phyloP scores from a whole-genome alignment of 2,329 filamentous ascomycete genomes.

The Apiospora koreana region DNA sequence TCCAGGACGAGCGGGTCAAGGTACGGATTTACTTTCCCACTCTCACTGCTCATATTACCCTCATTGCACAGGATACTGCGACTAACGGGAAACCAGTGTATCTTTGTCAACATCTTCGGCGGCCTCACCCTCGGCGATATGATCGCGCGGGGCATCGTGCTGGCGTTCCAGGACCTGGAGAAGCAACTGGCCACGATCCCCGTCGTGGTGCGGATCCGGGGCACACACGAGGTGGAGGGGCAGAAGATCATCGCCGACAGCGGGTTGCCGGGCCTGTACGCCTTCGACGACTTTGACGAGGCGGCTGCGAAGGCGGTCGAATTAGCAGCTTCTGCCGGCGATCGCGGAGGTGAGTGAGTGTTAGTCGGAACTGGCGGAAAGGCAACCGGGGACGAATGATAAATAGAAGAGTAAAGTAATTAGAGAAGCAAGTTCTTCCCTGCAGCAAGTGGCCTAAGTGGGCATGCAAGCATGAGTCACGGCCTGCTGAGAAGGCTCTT shows the following conservation, averaged over 20 bases:
- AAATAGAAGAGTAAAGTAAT: no score
- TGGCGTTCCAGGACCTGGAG: slow-evolving; percentile 70
- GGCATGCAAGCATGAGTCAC: neutral
- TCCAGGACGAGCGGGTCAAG: slow-evolving; percentile 70
- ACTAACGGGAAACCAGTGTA: no score
- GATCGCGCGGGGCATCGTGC: slow-evolving; percentile 74
- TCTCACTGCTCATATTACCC: no score
- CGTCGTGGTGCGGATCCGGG: slow-evolving; percentile 75
- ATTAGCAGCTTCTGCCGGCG: slow-evolving; percentile 38
- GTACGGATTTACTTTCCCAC: no score
- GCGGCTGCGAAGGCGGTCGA: slow-evolving; percentile 68
- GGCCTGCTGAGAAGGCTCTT: neutral
- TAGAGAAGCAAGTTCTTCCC: no score
- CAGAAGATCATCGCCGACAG: slow-evolving; percentile 70
- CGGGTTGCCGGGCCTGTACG: slow-evolving; percentile 62
- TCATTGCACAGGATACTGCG: no score
- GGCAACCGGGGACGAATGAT: no score
- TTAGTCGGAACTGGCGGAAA: neutral
- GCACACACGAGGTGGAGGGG: slow-evolving; percentile 72
- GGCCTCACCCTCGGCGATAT: slow-evolving; percentile 73
- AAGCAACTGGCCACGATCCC: slow-evolving; percentile 55
- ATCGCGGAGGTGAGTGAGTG: neutral
- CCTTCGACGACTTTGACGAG: slow-evolving; percentile 75
- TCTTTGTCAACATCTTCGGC: slow-evolving; percentile 61
- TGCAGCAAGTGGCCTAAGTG: neutral